Percentiles rank a stretch among this genome's conserved stretches.
These are phyloP conservation scores for Isatis lusitanica DNA, from an alignment of 441 rosid species.

Conservation along the genomic window DNA sequence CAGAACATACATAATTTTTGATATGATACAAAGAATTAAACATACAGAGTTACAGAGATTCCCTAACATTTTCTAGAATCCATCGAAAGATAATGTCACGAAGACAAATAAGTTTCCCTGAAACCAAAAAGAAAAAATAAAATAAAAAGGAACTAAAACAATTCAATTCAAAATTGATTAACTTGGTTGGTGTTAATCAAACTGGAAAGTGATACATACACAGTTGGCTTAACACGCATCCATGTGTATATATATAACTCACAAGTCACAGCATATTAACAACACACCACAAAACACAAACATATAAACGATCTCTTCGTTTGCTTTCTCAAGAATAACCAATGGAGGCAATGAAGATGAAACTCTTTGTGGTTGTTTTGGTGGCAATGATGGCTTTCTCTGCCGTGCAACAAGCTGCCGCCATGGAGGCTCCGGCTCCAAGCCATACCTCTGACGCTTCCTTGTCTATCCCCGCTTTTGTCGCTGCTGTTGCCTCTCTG, in stretches of 20 bases:
- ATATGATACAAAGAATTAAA: neutral
- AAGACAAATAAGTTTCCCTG: neutral
- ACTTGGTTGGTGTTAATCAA: neutral
- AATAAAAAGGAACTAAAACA: neutral
- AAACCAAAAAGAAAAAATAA: neutral
- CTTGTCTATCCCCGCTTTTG: slow-evolving; percentile 44
- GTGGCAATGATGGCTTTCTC: slow-evolving; percentile 45
- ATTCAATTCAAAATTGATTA: neutral
- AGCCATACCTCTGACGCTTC: slow-evolving; percentile 60
- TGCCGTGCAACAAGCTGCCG: slow-evolving; percentile 45
- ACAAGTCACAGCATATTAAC: neutral
- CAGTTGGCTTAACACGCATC: slow-evolving; percentile 7
- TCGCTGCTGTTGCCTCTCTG: slow-evolving; percentile 46
- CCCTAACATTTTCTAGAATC: neutral
- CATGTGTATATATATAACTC: slow-evolving; percentile 11
- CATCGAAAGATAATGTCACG: neutral
- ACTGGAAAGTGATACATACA: slow-evolving; percentile 13
- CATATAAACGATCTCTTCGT: neutral
- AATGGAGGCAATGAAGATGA: slow-evolving; percentile 64
- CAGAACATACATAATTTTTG: too few relatives aligned
- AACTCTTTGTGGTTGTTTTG: slow-evolving; percentile 42
- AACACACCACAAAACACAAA: neutral
- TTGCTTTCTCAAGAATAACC: slow-evolving; percentile 12
- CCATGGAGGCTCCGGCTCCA: slow-evolving; percentile 66
- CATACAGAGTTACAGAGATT: neutral